phyloP scores from a whole-genome alignment of 2,329 filamentous ascomycete genomes.

The Herpotrichia juniperi region DNA sequence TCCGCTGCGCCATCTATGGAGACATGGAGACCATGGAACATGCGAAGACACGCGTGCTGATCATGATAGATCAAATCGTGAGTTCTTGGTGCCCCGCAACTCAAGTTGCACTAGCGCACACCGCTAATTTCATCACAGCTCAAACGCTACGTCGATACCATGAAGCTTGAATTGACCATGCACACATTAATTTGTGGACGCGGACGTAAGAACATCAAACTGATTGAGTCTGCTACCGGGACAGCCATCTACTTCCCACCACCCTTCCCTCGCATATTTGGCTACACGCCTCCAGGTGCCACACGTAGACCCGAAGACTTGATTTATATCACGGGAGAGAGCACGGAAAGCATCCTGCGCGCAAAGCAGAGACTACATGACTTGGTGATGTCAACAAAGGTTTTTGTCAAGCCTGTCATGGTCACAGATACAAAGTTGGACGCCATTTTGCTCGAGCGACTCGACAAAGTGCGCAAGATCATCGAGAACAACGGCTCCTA shows the following conservation, averaged over 20 bases:
- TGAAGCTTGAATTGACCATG: conserved; percentile 82
- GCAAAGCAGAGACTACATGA: conserved; percentile 94
- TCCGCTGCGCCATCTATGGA: conserved; percentile 92
- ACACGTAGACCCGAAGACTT: conserved; percentile 83
- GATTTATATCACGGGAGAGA: conserved; percentile 94
- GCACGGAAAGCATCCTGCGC: conserved; percentile 78
- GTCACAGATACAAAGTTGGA: conserved; percentile 93
- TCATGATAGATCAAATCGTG: conserved; percentile 96
- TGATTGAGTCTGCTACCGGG: conserved; percentile 93
- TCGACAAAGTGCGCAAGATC: conserved; percentile 97
- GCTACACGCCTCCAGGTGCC: conserved; percentile 84
- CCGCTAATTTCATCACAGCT: conserved; percentile 60
- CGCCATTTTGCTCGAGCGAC: conserved; percentile 84
- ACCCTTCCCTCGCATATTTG: conserved; percentile 88
- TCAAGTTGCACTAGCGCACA: conserved; percentile 24
- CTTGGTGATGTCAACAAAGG: conserved; percentile 77
- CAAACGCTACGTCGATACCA: conserved; percentile 75
- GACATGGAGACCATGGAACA: conserved; percentile 96
- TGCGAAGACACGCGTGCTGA: conserved; percentile 92
- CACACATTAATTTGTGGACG: conserved; percentile 93
- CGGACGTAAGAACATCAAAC: conserved; percentile 95
- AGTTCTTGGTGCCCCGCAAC: conserved; percentile 39
- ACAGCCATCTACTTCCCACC: conserved; percentile 98
- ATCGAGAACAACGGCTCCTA: conserved; percentile 96
- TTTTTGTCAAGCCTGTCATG: conserved; percentile 83